These are phyloP conservation scores for Terfezia claveryi DNA, from an alignment of 495 filamentous ascomycete genomes.

Conservation along the genomic window DNA sequence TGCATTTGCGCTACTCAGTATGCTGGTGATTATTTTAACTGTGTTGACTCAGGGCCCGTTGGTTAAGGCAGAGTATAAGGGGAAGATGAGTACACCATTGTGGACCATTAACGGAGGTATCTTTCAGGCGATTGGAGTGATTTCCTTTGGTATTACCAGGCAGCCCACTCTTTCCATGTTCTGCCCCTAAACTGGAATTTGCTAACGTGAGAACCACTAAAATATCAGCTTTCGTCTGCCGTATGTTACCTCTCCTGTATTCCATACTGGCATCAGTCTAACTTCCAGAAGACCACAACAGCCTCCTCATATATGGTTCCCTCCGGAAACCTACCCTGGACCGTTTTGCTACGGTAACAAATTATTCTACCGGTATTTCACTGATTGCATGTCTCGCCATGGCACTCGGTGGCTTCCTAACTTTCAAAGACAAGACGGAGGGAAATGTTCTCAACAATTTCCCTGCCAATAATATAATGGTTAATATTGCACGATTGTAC, in stretches of 20 bases:
- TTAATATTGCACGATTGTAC: constrained; percentile 77
- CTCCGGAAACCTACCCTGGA: constrained; percentile 83
- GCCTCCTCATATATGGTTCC: constrained; percentile 89
- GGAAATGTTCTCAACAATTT: constrained; percentile 98
- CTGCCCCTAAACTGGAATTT: neutral
- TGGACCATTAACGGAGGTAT: constrained; percentile 63
- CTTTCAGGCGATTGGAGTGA: constrained; percentile 89
- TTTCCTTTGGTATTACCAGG: constrained; percentile 56
- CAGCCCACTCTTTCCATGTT: neutral
- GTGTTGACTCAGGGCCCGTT: constrained; percentile 68
- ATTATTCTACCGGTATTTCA: constrained; percentile 72
- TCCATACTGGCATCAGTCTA: constrained; percentile 5
- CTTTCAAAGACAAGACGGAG: constrained; percentile 72
- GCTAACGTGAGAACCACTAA: neutral
- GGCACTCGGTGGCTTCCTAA: constrained; percentile 76
- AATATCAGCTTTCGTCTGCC: constrained; percentile 21
- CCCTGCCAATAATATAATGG: constrained; percentile 64
- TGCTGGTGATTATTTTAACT: constrained; percentile 69
- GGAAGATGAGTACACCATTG: constrained; percentile 39
- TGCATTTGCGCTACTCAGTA: constrained; percentile 71
- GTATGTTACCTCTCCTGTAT: constrained; percentile 24
- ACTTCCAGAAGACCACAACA: constrained; percentile 54
- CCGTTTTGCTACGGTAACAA: constrained; percentile 76
- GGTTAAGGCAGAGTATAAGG: constrained; percentile 45
- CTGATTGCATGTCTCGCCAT: constrained; percentile 73